Evolutionary conservation across 1,284 basidiomycete genomes (phyloP), one percentile per base, ranked within the genome.

Genomic region (Macrocystidia cucumis): DNA sequence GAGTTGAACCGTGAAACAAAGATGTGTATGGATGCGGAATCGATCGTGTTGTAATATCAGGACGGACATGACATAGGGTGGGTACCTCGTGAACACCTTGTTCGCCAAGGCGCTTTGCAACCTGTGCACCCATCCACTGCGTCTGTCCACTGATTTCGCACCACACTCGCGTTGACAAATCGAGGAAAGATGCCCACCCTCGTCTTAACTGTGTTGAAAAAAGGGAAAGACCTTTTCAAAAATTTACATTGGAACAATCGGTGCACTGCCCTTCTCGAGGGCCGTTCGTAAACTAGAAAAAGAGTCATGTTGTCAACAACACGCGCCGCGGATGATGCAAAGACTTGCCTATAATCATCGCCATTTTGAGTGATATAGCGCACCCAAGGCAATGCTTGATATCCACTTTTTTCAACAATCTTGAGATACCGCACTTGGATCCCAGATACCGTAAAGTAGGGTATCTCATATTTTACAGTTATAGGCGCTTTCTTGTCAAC

Each of bases 321-420:
- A 20, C 14, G 8, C 8, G 35, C n/a, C 2, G 6, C 23, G 20
- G 9, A 34, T 33, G 28, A 26, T 37, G 16, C n/a, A 31, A 37
- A n/a, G 17, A 51, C 64, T 4, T 37, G 85, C 85, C 84, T 89
- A 55, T 97, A 96, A 57, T 98, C 93, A 55, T 97, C 93, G 12
- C 93, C 93, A 48, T 96, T 91, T 63, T 95, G 87, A 3, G 90
- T 93, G 49, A 96, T 93, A 59, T 93, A 95, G 43, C 87, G 66
- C 39, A 91, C 89, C 88, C 88, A 91, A 2, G 87, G 91, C 40
- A 93, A 60, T 1, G 91, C 91, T 59, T 96, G 90, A 57, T 93
- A 96, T 12, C 92, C 95, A 39, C 88, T 92, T 72, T 98, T 98
- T 61, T 98, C 96, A 1, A 98, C 92, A 37, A 99, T 93, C 64